Conservation (phyloP, 2,329 filamentous ascomycete species). For the Penicillium oxalicum region DNA sequence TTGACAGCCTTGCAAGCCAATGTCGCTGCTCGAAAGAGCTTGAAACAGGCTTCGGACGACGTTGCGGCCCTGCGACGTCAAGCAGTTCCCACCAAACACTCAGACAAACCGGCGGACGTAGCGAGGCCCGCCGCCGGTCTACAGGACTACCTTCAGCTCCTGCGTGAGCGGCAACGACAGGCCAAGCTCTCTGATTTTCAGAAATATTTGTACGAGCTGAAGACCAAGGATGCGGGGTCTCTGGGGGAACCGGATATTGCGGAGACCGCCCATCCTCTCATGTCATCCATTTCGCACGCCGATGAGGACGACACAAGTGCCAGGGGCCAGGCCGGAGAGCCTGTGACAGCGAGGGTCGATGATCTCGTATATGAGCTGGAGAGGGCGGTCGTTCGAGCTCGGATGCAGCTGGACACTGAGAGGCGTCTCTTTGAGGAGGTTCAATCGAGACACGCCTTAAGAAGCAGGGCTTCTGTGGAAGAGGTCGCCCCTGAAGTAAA, state of each 20-base stretch:
- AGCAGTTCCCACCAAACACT: slow-evolving; percentile 17
- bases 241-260: slow-evolving; percentile 19
- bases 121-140: slow-evolving; percentile 24
- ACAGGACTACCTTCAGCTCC: slow-evolving; percentile 39
- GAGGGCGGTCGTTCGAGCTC: slow-evolving; percentile 34
- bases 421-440: slow-evolving; percentile 30
- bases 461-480: not conserved
- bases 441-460: slow-evolving; percentile 21
- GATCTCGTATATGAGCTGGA: slow-evolving; percentile 36
- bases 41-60: slow-evolving; percentile 30
- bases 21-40: slow-evolving; percentile 35
- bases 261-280: slow-evolving; percentile 5
- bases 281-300: no score
- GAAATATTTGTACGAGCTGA: slow-evolving; percentile 40
- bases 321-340: slow-evolving; percentile 5
- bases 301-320: no score
- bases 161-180: slow-evolving; percentile 43
- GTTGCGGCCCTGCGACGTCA: slow-evolving; percentile 24
- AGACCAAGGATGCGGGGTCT: slow-evolving; percentile 20
- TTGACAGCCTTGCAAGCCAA: slow-evolving; percentile 42
- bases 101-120: slow-evolving; percentile 11
- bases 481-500: slow-evolving; percentile 15
- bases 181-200: slow-evolving; percentile 45
- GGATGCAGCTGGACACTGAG: slow-evolving; percentile 32
- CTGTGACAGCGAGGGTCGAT: slow-evolving; percentile 22